A percentile compares a stretch with the other conserved stretches of the same genome.
Conservation (phyloP, 257 asterid genomes). For the Solanum okadae region DNA sequence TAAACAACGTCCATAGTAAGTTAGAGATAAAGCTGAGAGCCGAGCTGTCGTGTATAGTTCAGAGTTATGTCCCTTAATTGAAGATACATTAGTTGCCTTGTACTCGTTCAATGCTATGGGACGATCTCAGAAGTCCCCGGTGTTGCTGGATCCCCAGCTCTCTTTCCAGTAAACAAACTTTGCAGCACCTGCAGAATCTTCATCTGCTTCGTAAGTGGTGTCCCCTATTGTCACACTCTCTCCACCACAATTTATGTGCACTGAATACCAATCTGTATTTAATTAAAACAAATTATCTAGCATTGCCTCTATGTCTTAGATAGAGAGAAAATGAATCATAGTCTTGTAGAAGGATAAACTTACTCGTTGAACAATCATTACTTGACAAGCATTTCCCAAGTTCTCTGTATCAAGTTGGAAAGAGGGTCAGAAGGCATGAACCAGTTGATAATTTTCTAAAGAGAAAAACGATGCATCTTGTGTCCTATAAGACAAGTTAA, state of each 20-base stretch:
- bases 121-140: neutral
- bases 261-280: too few relatives aligned
- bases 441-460: neutral
- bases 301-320: too few relatives aligned
- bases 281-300: too few relatives aligned
- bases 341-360: neutral
- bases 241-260: too few relatives aligned
- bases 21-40: too few relatives aligned
- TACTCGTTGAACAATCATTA: conserved; percentile 27
- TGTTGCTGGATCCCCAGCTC: conserved; percentile 4
- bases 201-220: neutral
- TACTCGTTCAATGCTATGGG: neutral
- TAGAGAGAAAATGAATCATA: too few relatives aligned
- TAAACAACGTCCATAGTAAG: too few relatives aligned
- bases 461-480: neutral
- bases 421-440: neutral
- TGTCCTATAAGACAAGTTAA: neutral
- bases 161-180: neutral
- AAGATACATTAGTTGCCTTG: neutral
- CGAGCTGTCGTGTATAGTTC: too few relatives aligned
- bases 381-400: conserved; percentile 19
- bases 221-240: neutral
- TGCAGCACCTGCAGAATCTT: neutral
- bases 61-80: neutral
- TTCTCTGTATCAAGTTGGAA: conserved; percentile 15